Base-by-base conservation (phyloP, 2,329 filamentous ascomycete species). In the Fusarium musae region DNA sequence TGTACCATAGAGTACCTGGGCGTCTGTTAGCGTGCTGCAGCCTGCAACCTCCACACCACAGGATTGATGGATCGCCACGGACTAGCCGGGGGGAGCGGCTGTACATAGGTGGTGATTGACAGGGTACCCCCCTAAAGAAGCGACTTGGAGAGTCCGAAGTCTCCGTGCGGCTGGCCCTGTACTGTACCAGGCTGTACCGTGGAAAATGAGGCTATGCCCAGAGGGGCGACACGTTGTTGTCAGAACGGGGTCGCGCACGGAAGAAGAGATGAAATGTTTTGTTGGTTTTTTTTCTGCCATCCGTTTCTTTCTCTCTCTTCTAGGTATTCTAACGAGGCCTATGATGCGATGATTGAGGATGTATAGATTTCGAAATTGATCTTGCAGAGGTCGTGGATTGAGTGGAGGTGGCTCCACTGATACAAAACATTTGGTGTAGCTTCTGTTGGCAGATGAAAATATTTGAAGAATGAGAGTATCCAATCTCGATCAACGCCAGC, bases 41-140 rank as follows among this genome's bases (percentile, higher is more conserved):
- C 70, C 59, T 71, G 66, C 66, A 63, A 70, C 74, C 76, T 78
- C 76, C 76, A 77, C 75, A 77, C 70, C 70, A 61, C 53, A 66
- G 54, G 37, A 50, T 50, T 66, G 56, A 67, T 65, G 69, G 75
- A 78, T 78, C 74, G 74, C 66, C 75, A 70, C 69, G 66, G 73
- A 67, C 73, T 77, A 70, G 69, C 70, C 73, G 70, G 75, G 74
- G 66, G 50, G 69, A 36, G 66, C 72, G 62, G 66, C 66, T 23
- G 23, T 23, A 23, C 23, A 23, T 23, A 54, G 36, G 36, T 70
- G 65, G 43, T 68, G 73, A 74, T 65, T 66, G 74, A 75, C 70
- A 75, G 59, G 73, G 65, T 66, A 62, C 28, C 63, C 40, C 61
- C 66, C 75, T 66, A 70, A 70, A 66, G 53, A 59, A 56, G 23